Evolutionary conservation across 108 stramenopile species (phyloP), one percentile per base, ranked within the genome.

Genomic region (Discostella stelligeroides): DNA sequence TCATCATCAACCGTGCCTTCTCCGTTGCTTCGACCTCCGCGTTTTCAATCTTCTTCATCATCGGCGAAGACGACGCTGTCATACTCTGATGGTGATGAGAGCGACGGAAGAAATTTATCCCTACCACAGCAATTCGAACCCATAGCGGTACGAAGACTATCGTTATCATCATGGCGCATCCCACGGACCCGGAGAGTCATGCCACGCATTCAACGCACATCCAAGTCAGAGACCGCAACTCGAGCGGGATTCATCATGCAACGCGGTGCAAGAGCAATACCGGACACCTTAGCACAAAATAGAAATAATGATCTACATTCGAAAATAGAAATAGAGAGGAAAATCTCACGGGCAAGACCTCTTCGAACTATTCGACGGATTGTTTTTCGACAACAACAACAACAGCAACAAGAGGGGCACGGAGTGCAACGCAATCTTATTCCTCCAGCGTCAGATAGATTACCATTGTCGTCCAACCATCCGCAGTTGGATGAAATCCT

Each of bases 231-330:
- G 60, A 66, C 65, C 37, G 77, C 77, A 14, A 56, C 51, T 9
- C 60, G 66, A 62, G 77, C 70, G 23, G 77, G 77, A 10, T 79
- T 67, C 38, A 79, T 79, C 7, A 63, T 79, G 65, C 21, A 23
- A 25, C 37, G 45, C 0, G 25, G 28, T 27, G 13, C 60, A 28
- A 20, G 7, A 17, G 45, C 45, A 17, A 27, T 1, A 24, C 23
- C 45, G 45, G 41, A 28, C 28, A 27, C 17, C 41, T 10, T 38
- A 7, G 20, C 0, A 30, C 58, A 37, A 15, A 54, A 49, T 23
- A 15, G 39, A 29, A 55, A 34, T 7, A 55, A 34, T 7, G 43
- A 63, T 40, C 50, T 43, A 9, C 50, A 46, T 7, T 46, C 18
- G 38, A 18, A 47, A n/a, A 25, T 3, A 42, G 23, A 39, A 39